These are phyloP conservation scores for Blastobotrys elegans DNA, from an alignment of 1,139 yeast species.

Conservation along the genomic window DNA sequence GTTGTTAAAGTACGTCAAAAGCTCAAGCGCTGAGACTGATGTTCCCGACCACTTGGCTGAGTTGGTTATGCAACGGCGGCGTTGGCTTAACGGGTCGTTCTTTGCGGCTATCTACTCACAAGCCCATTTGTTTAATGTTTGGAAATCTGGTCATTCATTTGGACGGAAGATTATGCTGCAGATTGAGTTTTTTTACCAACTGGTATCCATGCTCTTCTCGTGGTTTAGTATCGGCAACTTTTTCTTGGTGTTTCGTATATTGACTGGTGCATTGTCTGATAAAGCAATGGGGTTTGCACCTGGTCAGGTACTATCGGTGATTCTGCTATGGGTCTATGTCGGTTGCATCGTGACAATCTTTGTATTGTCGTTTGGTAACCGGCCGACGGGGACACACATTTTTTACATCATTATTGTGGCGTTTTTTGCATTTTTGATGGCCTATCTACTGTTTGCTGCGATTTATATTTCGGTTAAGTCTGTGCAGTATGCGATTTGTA, in stretches of 20 bases:
- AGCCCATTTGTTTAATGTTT: constrained; percentile 64
- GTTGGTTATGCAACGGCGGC: constrained; percentile 68
- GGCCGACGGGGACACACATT: constrained; percentile 84
- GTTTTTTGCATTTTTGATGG: constrained; percentile 90
- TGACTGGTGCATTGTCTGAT: constrained; percentile 64
- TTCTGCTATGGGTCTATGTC: constrained; percentile 83
- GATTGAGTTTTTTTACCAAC: constrained; percentile 66
- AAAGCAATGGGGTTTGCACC: constrained; percentile 54
- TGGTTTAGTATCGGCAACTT: constrained; percentile 80
- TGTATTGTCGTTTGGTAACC: constrained; percentile 87
- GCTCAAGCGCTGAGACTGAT: constrained; percentile 78
- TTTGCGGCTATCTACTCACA: constrained; percentile 77
- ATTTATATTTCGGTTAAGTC: constrained; percentile 77
- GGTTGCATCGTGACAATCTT: constrained; percentile 88
- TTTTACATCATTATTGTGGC: constrained; percentile 79
- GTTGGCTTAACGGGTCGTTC: constrained; percentile 84
- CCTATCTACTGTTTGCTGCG: constrained; percentile 87
- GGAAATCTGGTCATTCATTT: constrained; percentile 64
- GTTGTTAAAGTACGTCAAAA: constrained; percentile 65
- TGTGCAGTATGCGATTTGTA: constrained; percentile 41
- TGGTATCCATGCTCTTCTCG: constrained; percentile 59
- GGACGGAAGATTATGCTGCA: constrained; percentile 58
- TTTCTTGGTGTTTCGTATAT: constrained; percentile 68
- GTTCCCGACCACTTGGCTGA: constrained; percentile 73
- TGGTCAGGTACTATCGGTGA: constrained; percentile 71